Conservation (phyloP, 768 basidiomycete genomes). For the Lentinus tigrinus region DNA sequence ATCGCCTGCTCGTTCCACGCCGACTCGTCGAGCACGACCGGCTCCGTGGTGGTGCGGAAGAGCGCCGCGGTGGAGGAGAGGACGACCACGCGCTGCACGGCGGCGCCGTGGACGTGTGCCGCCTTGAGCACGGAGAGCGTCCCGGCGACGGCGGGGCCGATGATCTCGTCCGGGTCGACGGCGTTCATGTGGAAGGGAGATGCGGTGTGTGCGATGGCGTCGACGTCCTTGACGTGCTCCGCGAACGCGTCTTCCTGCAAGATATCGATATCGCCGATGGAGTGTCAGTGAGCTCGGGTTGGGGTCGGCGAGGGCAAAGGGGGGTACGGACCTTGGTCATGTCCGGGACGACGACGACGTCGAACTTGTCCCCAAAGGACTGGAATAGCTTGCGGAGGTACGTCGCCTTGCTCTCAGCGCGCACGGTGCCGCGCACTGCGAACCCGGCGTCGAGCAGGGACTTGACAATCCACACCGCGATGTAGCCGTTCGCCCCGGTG, state of each 20-base stretch:
- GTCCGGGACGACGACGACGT: conserved; percentile 67
- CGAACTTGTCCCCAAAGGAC: conserved; percentile 53
- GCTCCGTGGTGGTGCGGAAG: conserved; percentile 10
- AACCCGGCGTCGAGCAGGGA: conserved; percentile 65
- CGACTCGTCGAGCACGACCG: conserved; percentile 41
- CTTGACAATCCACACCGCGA: conserved; percentile 57
- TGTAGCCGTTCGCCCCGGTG: conserved; percentile 58
- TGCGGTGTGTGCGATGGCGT: conserved; percentile 68
- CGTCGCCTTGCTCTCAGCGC: conserved; percentile 55
- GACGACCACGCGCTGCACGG: conserved; percentile 61
- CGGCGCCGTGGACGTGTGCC: conserved; percentile 46
- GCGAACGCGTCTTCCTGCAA: conserved; percentile 67
- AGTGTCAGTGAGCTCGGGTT: conserved; percentile 41
- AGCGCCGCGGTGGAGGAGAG: conserved; percentile 54
- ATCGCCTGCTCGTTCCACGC: conserved; percentile 62
- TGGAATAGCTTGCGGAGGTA: conserved; percentile 55
- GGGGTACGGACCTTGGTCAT: conserved; percentile 45
- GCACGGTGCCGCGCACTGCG: conserved; percentile 63
- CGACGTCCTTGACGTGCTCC: conserved; percentile 72
- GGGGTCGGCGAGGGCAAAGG: conserved; percentile 33
- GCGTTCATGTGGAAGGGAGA: conserved; percentile 55
- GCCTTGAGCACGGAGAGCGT: conserved; percentile 63
- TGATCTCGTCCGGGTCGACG: conserved; percentile 50
- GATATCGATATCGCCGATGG: conserved; percentile 20
- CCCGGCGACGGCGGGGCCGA: conserved; percentile 72